These are phyloP conservation scores for Setaria italica DNA, from an alignment of 202 grass and related monocot genomes.

Conservation along the genomic window DNA sequence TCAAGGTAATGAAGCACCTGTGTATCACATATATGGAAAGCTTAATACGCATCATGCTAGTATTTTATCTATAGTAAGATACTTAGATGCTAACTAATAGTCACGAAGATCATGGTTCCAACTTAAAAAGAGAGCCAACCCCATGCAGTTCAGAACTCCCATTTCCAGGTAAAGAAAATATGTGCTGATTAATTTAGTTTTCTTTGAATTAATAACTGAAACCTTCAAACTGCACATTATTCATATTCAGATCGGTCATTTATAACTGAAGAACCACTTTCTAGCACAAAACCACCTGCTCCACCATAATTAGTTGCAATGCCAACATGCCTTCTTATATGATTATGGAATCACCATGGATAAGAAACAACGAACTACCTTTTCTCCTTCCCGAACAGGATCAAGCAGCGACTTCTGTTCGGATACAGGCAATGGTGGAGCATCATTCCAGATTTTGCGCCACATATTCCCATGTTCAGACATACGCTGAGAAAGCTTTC, in stretches of 20 bases:
- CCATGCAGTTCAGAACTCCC: neutral
- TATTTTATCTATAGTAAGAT: constrained; percentile 16
- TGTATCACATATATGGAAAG: constrained; percentile 31
- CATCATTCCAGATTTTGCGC: constrained; percentile 95
- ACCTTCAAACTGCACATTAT: neutral
- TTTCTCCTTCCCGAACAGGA: constrained; percentile 93
- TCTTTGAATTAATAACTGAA: neutral
- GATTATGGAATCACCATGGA: constrained; percentile 21
- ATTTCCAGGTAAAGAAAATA: constrained; percentile 10
- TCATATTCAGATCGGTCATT: constrained; percentile 6
- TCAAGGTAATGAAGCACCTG: constrained; percentile 98
- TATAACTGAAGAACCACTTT: neutral
- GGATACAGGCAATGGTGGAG: constrained; percentile 75
- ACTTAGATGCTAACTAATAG: neutral
- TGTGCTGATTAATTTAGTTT: constrained; percentile 9
- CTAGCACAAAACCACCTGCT: no score
- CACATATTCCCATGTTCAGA: constrained; percentile 92
- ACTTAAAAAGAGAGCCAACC: constrained; percentile 9
- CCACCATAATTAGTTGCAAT: neutral
- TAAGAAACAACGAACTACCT: constrained; percentile 57
- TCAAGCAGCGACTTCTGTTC: constrained; percentile 92
- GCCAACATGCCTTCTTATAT: neutral
- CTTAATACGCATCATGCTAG: neutral
- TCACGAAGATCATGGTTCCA: neutral
- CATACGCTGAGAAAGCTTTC: constrained; percentile 93